Base-by-base conservation (phyloP, 192 early-diverging fungal genomes). In the Coemansia furcata region DNA sequence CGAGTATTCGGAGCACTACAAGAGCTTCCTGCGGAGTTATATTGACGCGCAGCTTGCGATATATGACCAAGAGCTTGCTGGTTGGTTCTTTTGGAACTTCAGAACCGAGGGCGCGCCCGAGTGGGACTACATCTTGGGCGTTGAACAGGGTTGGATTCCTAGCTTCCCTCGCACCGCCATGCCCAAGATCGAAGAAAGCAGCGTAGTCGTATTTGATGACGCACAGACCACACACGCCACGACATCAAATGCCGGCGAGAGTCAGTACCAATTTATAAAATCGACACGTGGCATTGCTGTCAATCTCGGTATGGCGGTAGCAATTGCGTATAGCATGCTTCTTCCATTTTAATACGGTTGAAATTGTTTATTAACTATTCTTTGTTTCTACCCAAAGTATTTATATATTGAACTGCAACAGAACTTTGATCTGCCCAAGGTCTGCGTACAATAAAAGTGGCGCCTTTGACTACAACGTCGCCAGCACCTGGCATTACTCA, bases 1-100 rank as follows among this genome's bases (percentile, higher is more conserved):
- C 0, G 58, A 67, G 65, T 91, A 81, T 47, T 76, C 70, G 2
- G 37, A 49, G 14, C 74, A 83, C n/a, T 87, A 89, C 72, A 90
- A 86, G 55, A 47, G 63, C 4, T 89, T 89, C 55, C 60, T 90
- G 32, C 67, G 61, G n/a, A 68, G 76, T 21, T 90, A 87, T 63
- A 68, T 87, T 66, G 76, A 84, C 23, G 84, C 85, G 0, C 90
- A 92, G 63, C 72, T 90, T 44, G 84, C 83, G 29, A 71, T 89
- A 0, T 92, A 85, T 68, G 88, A 90, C 59, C 38, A 60, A 19
- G 72, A 77, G 26, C 69, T 85, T 3, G 65, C 77, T 30, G 90
- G 88, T 0, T 91, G 90, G 88, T 88, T 88, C 64, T 89, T 81
- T 47, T 91, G 90, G 90, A 89, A 87, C 71, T 91, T 88, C 69